phyloP scores from a whole-genome alignment of 2,329 filamentous ascomycete genomes.

The Parastagonospora nodorum region DNA sequence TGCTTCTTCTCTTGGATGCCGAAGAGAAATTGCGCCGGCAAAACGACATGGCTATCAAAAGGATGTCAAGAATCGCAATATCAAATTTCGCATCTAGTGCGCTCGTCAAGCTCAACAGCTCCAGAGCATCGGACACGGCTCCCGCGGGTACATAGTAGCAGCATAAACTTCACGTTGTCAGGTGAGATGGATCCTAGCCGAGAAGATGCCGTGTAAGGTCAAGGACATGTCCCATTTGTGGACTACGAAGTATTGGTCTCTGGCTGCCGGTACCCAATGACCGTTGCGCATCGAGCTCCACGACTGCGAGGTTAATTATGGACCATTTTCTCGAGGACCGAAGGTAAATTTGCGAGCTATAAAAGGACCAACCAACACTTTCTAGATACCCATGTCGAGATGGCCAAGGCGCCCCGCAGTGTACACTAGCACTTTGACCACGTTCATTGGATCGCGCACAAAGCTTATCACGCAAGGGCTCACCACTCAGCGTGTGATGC shows the following conservation, averaged over 20 bases:
- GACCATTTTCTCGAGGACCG: conserved; percentile 18
- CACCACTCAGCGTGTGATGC: conserved; percentile 36
- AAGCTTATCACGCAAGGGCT: conserved; percentile 46
- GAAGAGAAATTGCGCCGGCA: conserved; percentile 12
- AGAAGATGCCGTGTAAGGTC: background rate
- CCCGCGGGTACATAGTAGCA: background rate
- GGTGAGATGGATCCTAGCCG: background rate
- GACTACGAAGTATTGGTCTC: too few relatives aligned
- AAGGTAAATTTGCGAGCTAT: conserved; percentile 42
- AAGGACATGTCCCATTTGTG: too few relatives aligned
- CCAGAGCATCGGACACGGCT: background rate
- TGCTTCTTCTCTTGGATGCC: conserved; percentile 19
- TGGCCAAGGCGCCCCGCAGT: conserved; percentile 1
- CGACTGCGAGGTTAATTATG: conserved; percentile 37
- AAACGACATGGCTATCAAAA: background rate
- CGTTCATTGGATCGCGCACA: conserved; percentile 40
- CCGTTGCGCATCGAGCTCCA: background rate
- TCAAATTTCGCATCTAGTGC: background rate
- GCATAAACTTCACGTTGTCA: conserved; percentile 1
- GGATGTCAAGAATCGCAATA: background rate
- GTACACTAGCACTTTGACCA: conserved; percentile 26
- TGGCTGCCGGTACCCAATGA: too few relatives aligned
- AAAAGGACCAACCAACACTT: conserved; percentile 28
- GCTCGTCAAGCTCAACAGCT: background rate
- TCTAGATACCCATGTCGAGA: conserved; percentile 22